These are phyloP conservation scores for Nissolia schottii DNA, from an alignment of 306 rosid genomes.

Conservation along the genomic window DNA sequence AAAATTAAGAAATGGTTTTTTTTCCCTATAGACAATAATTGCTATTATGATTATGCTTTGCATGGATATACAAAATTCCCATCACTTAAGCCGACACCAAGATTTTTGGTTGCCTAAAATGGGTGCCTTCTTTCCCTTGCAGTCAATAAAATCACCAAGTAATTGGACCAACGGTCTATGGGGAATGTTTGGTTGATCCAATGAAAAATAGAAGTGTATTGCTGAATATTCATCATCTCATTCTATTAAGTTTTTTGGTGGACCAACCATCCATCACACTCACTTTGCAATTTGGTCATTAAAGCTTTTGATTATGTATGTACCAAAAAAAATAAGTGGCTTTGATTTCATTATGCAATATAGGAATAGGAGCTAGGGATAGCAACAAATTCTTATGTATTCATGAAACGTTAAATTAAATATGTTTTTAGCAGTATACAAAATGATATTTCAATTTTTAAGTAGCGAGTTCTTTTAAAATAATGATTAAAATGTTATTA, in stretches of 20 bases:
- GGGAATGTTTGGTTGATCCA: slow-evolving; percentile 40
- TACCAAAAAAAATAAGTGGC: slow-evolving; percentile 20
- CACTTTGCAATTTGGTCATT: slow-evolving; percentile 34
- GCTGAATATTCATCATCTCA: slow-evolving; percentile 36
- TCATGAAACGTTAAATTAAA: too few species aligned
- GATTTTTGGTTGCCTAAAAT: slow-evolving; percentile 42
- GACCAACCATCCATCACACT: slow-evolving; percentile 34
- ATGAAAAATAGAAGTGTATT: slow-evolving; percentile 38
- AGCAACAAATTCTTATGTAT: too few species aligned
- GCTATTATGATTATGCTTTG: slow-evolving; percentile 37
- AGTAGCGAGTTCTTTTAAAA: too few species aligned
- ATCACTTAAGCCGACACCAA: slow-evolving; percentile 40
- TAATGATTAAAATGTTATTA: too few species aligned
- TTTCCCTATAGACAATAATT: slow-evolving; percentile 27
- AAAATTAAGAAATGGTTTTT: neutral
- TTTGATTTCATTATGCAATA: slow-evolving; percentile 20
- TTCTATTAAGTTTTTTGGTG: slow-evolving; percentile 28
- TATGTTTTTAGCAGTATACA: too few species aligned
- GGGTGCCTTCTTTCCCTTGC: slow-evolving; percentile 31
- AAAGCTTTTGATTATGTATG: slow-evolving; percentile 33
- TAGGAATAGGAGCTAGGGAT: too few species aligned
- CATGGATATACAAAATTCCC: slow-evolving; percentile 34
- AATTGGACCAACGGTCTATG: slow-evolving; percentile 41
- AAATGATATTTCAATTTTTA: too few species aligned
- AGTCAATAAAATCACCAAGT: slow-evolving; percentile 34